Base-by-base conservation (phyloP, 352 stramenopile species). In the Globisporangium paddicum region DNA sequence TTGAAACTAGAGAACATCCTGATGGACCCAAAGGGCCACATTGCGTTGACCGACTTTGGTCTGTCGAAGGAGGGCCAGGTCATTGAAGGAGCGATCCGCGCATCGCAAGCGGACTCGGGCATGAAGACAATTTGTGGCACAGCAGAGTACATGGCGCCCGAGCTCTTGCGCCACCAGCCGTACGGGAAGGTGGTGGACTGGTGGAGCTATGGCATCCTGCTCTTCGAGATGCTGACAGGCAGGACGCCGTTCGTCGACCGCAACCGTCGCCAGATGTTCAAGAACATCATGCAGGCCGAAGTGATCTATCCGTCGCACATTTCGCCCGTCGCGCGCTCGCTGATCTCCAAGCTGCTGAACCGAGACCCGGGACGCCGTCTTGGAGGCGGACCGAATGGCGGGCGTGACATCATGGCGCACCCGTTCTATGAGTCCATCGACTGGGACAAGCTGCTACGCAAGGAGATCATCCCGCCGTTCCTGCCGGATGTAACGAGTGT, bases 321-420 rank as follows among this genome's bases (percentile, higher is more conserved):
- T 62, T 91, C 82, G 0, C 73, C 84, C 1, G 63, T 75, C 2
- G 84, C 82, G 2, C 75, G 82, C 9, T 90, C 80, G 35, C 52
- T 93, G 18, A 95, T 95, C 64, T 87, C 82, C 6, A 93, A 91
- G 67, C 65, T 99, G 50, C 69, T 99, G 37, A 94, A 96, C 52
- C 97, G 97, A 58, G 89, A 99, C 58, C 92, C 96, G 26, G 75
- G 81, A 30, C 86, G 87, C 55, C 84, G 97, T 47, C 82, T 99
- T 21, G 97, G 97, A n/a, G 79, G 82, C 1, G 87, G 87, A 0
- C 79, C 84, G 6, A 91, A 89, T 32, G 86, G 86, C n/a, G 86
- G 86, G 0, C 75, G 77, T 13, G 85, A 95, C 49, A 95, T 95
- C 49, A 95, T 95, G 86, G 83, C 82, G 16, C 85, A 95, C 50